phyloP scores from a whole-genome alignment of 2,329 filamentous ascomycete species.

The Monosporascus sp. region DNA sequence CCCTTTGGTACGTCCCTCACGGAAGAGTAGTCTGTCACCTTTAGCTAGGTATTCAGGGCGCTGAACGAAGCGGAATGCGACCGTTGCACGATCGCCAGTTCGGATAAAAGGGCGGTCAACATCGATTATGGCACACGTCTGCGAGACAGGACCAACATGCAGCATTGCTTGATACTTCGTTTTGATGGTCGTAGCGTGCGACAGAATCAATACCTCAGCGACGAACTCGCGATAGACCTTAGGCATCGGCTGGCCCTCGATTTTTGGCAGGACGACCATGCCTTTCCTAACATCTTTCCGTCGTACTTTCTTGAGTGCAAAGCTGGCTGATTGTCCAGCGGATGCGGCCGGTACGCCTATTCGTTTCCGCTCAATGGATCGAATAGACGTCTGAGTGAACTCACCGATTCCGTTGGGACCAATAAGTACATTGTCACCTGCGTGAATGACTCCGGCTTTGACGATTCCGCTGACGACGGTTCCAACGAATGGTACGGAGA shows the following conservation, averaged over 20 bases:
- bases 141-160: slow-evolving; percentile 88
- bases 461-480: slow-evolving; percentile 95
- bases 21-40: slow-evolving; percentile 85
- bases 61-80: slow-evolving; percentile 93
- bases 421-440: slow-evolving; percentile 83
- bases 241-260: slow-evolving; percentile 63
- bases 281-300: slow-evolving; percentile 94
- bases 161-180: slow-evolving; percentile 97
- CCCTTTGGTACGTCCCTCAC: slow-evolving; percentile 92
- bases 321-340: slow-evolving; percentile 88
- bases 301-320: slow-evolving; percentile 81
- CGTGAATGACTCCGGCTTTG: slow-evolving; percentile 79
- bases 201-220: slow-evolving; percentile 87
- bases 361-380: slow-evolving; percentile 91
- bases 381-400: slow-evolving; percentile 79
- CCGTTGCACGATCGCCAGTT: slow-evolving; percentile 87
- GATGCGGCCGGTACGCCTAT: slow-evolving; percentile 82
- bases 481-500: slow-evolving; percentile 94
- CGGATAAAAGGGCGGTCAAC: slow-evolving; percentile 94
- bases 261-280: slow-evolving; percentile 89
- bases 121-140: slow-evolving; percentile 96
- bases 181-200: slow-evolving; percentile 95
- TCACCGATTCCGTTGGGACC: slow-evolving; percentile 88
- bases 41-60: slow-evolving; percentile 86
- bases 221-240: slow-evolving; percentile 74